Percentiles rank a stretch among this genome's conserved stretches.
Evolutionary conservation across 139 green algal species (phyloP).

Genomic region (Chlamydomonas schloesseri): DNA sequence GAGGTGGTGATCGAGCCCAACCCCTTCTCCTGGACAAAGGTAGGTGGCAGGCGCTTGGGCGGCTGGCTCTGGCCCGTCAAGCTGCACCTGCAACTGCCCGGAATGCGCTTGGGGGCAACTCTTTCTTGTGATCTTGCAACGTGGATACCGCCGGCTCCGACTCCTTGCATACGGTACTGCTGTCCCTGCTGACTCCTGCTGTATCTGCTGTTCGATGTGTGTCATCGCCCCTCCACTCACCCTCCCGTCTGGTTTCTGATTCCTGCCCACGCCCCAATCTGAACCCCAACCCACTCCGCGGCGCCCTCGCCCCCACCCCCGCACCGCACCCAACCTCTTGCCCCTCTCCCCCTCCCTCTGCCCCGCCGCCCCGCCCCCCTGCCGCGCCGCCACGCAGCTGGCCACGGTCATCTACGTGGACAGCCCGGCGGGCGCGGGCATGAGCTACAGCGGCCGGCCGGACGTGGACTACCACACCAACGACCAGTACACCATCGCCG

Average conservation of each 20-base stretch:
- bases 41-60: neutral
- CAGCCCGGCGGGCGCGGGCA: slow-evolving; percentile 61
- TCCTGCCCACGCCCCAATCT: too few relatives aligned
- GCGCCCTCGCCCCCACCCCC: neutral
- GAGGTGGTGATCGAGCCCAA: slow-evolving; percentile 48
- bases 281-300: too few relatives aligned
- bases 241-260: too few relatives aligned
- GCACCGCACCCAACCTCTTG: neutral
- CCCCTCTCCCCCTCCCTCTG: neutral
- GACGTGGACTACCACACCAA: slow-evolving; percentile 55
- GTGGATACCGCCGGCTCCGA: too few relatives aligned
- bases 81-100: too few relatives aligned
- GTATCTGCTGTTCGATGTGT: too few relatives aligned
- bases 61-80: too few relatives aligned
- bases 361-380: neutral
- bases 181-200: too few relatives aligned
- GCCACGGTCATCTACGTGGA: slow-evolving; percentile 69
- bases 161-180: too few relatives aligned
- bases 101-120: too few relatives aligned
- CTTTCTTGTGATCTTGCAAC: too few relatives aligned
- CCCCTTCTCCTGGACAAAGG: slow-evolving; percentile 69
- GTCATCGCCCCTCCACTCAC: too few relatives aligned
- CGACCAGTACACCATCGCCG: slow-evolving; percentile 53
- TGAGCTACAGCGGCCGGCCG: slow-evolving; percentile 51
- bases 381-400: neutral